These are phyloP conservation scores for Colletotrichum orchidophilum DNA, from an alignment of 2,329 filamentous ascomycete species.

Conservation along the genomic window DNA sequence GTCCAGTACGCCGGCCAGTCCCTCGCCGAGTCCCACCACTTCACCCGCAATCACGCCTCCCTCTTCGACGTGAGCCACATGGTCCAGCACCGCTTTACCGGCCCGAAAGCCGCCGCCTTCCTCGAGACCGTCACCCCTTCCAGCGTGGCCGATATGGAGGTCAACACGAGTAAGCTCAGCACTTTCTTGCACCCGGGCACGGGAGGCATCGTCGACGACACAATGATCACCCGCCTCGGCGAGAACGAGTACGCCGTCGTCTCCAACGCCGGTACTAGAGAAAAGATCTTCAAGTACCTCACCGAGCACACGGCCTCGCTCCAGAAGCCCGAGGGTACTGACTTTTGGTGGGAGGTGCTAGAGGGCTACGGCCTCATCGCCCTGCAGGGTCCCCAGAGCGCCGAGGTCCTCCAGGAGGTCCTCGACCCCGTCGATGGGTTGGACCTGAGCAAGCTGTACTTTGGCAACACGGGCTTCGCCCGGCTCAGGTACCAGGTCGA, in stretches of 20 bases:
- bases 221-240: constrained; percentile 84
- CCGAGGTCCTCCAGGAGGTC: constrained; percentile 71
- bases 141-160: constrained; percentile 69
- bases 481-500: constrained; percentile 69
- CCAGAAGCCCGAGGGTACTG: constrained; percentile 61
- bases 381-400: constrained; percentile 85
- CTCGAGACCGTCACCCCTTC: constrained; percentile 87
- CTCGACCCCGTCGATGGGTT: constrained; percentile 62
- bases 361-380: constrained; percentile 83
- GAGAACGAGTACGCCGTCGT: constrained; percentile 88
- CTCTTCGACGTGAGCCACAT: constrained; percentile 98
- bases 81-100: constrained; percentile 88
- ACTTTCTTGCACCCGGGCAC: constrained; percentile 80
- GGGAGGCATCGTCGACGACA: constrained; percentile 95
- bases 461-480: constrained; percentile 78
- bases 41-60: constrained; percentile 87
- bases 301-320: constrained; percentile 72
- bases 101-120: constrained; percentile 82
- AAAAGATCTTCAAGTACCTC: constrained; percentile 87
- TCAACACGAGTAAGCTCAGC: constrained; percentile 83
- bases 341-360: constrained; percentile 75
- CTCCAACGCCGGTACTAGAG: constrained; percentile 90
- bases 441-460: constrained; percentile 77
- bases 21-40: constrained; percentile 86
- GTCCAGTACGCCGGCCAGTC: constrained; percentile 84